A percentile compares a stretch with the other conserved stretches of the same genome.
These are phyloP conservation scores for Phytopythium litorale DNA, from an alignment of 352 stramenopile genomes.

Conservation along the genomic window DNA sequence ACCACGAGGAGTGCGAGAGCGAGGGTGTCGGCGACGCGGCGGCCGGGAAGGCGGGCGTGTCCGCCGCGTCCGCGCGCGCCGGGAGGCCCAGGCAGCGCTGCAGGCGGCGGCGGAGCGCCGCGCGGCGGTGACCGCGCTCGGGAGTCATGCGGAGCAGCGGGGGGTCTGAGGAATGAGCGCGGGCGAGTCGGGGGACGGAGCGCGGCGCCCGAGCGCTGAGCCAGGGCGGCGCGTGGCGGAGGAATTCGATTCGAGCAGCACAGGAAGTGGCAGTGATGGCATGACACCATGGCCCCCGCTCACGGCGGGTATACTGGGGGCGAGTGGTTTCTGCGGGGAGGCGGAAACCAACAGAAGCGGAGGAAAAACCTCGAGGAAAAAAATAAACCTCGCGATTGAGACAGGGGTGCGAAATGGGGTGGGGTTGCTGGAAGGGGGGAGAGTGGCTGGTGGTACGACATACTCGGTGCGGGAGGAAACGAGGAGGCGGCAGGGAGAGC, in stretches of 20 bases:
- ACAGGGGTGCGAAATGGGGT: constrained; percentile 1
- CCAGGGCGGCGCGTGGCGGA: neutral
- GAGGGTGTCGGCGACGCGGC: neutral
- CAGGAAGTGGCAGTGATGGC: neutral
- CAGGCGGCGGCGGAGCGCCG: constrained; percentile 23
- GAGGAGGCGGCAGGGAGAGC: neutral
- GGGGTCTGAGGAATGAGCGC: neutral
- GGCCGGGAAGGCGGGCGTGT: neutral
- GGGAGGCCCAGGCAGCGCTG: constrained; percentile 16
- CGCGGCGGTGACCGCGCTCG: constrained; percentile 4
- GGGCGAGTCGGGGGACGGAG: no score
- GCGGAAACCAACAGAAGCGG: neutral
- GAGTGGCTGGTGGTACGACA: neutral
- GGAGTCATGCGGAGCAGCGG: neutral
- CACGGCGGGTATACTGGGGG: constrained; percentile 9
- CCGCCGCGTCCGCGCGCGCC: neutral
- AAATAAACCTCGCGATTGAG: constrained; percentile 10
- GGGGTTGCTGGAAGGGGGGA: neutral
- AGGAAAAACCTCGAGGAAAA: constrained; percentile 14
- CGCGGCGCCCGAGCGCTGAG: neutral
- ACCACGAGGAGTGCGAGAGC: constrained; percentile 38
- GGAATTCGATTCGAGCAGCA: constrained; percentile 4
- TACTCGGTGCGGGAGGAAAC: neutral
- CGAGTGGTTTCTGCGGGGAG: neutral
- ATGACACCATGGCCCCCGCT: constrained; percentile 14